A percentile compares a stretch with the other conserved stretches of the same genome.
These are phyloP conservation scores for Stereum hirsutum DNA, from an alignment of 1,284 basidiomycete genomes.

Conservation along the genomic window DNA sequence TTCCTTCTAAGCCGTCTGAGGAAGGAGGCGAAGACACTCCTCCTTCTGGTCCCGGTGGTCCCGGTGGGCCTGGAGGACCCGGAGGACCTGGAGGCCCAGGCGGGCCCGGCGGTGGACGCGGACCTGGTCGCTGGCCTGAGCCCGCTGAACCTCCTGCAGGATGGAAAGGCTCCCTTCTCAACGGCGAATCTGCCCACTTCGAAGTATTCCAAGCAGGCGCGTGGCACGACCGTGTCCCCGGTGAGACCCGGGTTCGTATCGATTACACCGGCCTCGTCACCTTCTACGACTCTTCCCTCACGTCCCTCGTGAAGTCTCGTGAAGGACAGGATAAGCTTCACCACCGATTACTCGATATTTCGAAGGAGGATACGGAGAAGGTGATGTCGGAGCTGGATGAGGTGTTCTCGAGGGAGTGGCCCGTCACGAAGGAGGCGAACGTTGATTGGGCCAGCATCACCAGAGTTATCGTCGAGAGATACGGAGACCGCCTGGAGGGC, in stretches of 20 bases:
- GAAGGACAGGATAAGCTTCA: slow-evolving; percentile 20
- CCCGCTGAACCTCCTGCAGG: slow-evolving; percentile 6
- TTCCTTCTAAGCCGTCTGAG: no score
- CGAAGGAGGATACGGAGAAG: neutral
- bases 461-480: slow-evolving; percentile 31
- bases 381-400: slow-evolving; percentile 8
- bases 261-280: slow-evolving; percentile 30
- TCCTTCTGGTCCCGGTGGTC: neutral
- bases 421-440: slow-evolving; percentile 18
- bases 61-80: neutral
- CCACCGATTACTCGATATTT: slow-evolving; percentile 25
- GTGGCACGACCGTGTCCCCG: slow-evolving; percentile 33
- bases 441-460: slow-evolving; percentile 34
- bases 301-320: slow-evolving; percentile 24
- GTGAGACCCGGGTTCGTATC: slow-evolving; percentile 32
- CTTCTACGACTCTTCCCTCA: slow-evolving; percentile 31
- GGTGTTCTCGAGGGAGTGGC: slow-evolving; percentile 10
- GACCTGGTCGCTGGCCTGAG: neutral
- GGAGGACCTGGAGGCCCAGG: neutral
- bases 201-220: slow-evolving; percentile 25
- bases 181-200: slow-evolving; percentile 2
- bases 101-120: neutral
- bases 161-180: slow-evolving; percentile 10
- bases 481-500: slow-evolving; percentile 29
- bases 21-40: neutral